These are phyloP conservation scores for Penicillium riverlandense DNA, from an alignment of 495 filamentous ascomycete species.

Conservation along the genomic window DNA sequence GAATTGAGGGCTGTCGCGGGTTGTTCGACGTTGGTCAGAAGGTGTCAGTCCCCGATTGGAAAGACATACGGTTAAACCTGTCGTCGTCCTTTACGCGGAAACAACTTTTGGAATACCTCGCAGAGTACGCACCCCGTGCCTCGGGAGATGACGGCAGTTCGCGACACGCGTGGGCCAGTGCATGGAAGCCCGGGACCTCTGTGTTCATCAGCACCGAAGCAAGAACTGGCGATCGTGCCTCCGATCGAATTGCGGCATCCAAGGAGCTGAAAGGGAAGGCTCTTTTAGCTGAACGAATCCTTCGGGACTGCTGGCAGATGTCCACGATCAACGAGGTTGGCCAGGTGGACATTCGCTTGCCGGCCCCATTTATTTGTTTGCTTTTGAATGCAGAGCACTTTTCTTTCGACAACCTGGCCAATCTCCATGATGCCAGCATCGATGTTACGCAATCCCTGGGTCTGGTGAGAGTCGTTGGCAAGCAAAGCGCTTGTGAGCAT, in stretches of 20 bases:
- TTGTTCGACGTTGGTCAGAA: slow-evolving; percentile 13
- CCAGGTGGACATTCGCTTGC: slow-evolving; percentile 32
- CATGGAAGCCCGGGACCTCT: slow-evolving; percentile 28
- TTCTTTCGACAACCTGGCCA: slow-evolving; percentile 37
- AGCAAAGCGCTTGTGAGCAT: slow-evolving; percentile 25
- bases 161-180: background rate
- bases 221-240: slow-evolving; percentile 1
- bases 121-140: background rate
- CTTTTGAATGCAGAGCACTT: slow-evolving; percentile 26
- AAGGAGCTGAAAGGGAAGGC: slow-evolving; percentile 23
- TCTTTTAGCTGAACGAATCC: slow-evolving; percentile 27
- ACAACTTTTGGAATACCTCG: slow-evolving; percentile 28
- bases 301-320: slow-evolving; percentile 39
- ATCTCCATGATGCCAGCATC: slow-evolving; percentile 32
- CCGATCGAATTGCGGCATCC: slow-evolving; percentile 7
- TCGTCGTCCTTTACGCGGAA: slow-evolving; percentile 24
- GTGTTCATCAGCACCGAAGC: slow-evolving; percentile 4
- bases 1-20: slow-evolving; percentile 19
- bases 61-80: slow-evolving; percentile 19
- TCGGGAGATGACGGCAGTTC: background rate
- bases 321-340: slow-evolving; percentile 30
- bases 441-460: slow-evolving; percentile 28
- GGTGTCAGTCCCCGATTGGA: slow-evolving; percentile 18
- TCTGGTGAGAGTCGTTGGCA: slow-evolving; percentile 36
- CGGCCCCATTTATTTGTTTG: slow-evolving; percentile 15